phyloP scores from a whole-genome alignment of 371 early-diverging fungal species.

The Mortierella sp. region DNA sequence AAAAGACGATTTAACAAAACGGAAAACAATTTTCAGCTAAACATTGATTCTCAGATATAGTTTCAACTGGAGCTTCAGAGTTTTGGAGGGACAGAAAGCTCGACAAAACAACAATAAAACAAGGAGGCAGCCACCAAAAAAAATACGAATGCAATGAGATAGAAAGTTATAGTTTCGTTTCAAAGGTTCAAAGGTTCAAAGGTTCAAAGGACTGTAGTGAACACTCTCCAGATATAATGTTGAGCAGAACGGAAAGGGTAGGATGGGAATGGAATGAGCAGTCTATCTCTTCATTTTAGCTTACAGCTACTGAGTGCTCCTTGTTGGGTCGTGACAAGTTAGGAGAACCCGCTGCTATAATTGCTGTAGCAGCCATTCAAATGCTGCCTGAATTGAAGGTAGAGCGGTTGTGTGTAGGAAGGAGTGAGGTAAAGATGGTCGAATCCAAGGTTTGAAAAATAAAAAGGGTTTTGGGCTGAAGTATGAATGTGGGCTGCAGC shows the following conservation, averaged over 20 bases:
- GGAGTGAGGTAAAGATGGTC: too few relatives aligned
- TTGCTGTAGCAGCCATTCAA: not conserved
- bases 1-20: not conserved
- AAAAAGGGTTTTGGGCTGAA: too few relatives aligned
- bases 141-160: not conserved
- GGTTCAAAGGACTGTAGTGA: not conserved
- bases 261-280: slow-evolving; percentile 1
- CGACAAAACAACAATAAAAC: slow-evolving; percentile 6
- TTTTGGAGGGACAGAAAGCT: too few relatives aligned
- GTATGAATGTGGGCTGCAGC: too few relatives aligned
- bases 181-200: not conserved
- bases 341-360: not conserved
- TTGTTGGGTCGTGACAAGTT: not conserved
- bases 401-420: too few relatives aligned
- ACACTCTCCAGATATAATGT: not conserved
- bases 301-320: not conserved
- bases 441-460: too few relatives aligned
- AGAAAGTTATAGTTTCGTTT: not conserved
- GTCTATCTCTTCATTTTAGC: not conserved
- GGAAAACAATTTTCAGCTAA: not conserved
- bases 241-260: not conserved
- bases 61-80: too few relatives aligned
- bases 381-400: too few relatives aligned
- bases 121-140: not conserved
- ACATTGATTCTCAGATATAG: too few relatives aligned